Percentiles rank a stretch among this genome's conserved stretches.
These are phyloP conservation scores for Botrytis paeoniae DNA, from an alignment of 2,329 filamentous ascomycete species.

Conservation along the genomic window DNA sequence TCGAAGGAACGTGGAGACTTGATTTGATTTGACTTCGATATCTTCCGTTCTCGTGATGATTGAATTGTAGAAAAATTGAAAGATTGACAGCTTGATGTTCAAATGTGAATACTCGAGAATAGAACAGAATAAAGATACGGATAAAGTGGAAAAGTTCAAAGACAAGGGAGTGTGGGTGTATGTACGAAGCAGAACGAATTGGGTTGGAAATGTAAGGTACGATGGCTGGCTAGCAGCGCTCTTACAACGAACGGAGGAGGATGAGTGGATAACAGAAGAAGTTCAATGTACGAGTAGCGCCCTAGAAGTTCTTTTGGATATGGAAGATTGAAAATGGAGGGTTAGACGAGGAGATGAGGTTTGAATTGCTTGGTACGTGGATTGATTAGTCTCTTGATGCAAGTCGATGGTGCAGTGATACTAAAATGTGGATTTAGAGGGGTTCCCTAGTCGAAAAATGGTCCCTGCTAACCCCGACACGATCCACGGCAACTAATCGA, in stretches of 20 bases:
- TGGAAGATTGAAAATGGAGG: constrained; percentile 11
- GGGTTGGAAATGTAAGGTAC: constrained; percentile 16
- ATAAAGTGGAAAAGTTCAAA: neutral
- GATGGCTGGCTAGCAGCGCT: constrained; percentile 20
- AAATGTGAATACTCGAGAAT: neutral
- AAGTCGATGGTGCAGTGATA: constrained; percentile 12
- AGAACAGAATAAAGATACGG: neutral
- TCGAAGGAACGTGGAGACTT: constrained; percentile 13
- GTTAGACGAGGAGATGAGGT: constrained; percentile 4
- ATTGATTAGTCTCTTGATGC: neutral
- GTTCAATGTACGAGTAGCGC: constrained; percentile 1
- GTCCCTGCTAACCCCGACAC: neutral
- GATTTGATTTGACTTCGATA: neutral
- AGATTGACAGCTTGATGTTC: constrained; percentile 7
- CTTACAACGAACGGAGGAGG: neutral
- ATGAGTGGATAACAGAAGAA: constrained; percentile 5
- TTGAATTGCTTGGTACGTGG: neutral
- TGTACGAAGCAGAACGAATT: constrained; percentile 13
- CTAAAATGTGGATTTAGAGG: constrained; percentile 11
- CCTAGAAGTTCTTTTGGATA: constrained; percentile 13
- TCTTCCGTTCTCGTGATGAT: constrained; percentile 19
- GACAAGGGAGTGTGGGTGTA: constrained; percentile 19
- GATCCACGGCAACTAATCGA: constrained; percentile 13
- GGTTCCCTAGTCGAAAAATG: neutral
- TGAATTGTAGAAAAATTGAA: neutral